A percentile compares a stretch with the other conserved stretches of the same genome.
phyloP scores from a whole-genome alignment of 2,329 filamentous ascomycete genomes.

The Xylaria sp. region DNA sequence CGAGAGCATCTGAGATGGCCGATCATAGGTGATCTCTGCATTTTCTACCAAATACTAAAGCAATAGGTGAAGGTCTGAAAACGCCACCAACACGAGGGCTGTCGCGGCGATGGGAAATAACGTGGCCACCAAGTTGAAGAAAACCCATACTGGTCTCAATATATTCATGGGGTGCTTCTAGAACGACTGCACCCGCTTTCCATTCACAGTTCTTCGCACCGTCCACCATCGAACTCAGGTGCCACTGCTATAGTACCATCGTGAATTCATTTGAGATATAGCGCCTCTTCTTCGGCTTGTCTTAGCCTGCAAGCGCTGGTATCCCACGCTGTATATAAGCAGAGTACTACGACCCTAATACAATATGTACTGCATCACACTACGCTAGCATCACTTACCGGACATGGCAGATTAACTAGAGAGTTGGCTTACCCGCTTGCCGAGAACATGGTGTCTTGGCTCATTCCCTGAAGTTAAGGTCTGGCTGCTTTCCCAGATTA shows the following conservation, averaged over 20 bases:
- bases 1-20: conserved; percentile 2
- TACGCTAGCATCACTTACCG: neutral
- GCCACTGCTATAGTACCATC: conserved; percentile 27
- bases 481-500: neutral
- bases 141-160: conserved; percentile 8
- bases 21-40: conserved; percentile 23
- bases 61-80: conserved; percentile 9
- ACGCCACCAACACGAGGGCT: conserved; percentile 29
- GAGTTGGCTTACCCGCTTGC: conserved; percentile 5
- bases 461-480: neutral
- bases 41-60: neutral
- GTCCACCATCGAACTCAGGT: conserved; percentile 25
- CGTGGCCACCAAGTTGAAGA: conserved; percentile 17
- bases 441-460: conserved; percentile 8
- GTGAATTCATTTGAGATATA: conserved; percentile 13
- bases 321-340: conserved; percentile 29
- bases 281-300: conserved; percentile 26
- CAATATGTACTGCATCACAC: conserved; percentile 14
- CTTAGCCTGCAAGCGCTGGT: conserved; percentile 24
- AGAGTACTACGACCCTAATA: conserved; percentile 21
- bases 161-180: conserved; percentile 27
- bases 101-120: conserved; percentile 16
- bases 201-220: conserved; percentile 26
- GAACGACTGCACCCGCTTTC: conserved; percentile 18
- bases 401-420: conserved; percentile 11